These are phyloP conservation scores for Solanum clarkiae DNA, from an alignment of 257 asterid genomes.

Conservation along the genomic window DNA sequence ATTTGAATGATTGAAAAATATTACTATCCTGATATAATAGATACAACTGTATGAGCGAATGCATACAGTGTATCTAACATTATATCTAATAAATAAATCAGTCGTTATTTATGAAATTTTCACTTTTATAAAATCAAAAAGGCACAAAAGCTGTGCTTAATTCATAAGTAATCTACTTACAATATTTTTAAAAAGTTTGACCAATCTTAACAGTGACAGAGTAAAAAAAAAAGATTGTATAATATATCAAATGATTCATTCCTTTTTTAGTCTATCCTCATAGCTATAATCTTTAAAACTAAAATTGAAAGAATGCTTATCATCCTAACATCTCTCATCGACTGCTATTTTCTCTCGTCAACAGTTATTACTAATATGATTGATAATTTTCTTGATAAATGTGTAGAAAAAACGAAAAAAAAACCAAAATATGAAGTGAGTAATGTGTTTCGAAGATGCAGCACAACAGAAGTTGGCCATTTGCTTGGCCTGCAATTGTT, in stretches of 20 bases:
- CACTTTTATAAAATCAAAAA: neutral
- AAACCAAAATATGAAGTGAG: neutral
- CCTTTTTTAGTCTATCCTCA: no score
- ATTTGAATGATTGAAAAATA: neutral
- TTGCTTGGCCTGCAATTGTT: neutral
- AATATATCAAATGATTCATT: neutral
- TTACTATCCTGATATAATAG: neutral
- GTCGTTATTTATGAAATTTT: neutral
- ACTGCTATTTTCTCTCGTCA: neutral
- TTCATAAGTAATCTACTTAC: neutral
- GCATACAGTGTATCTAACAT: neutral
- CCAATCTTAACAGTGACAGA: neutral
- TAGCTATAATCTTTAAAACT: no score
- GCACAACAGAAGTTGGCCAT: neutral
- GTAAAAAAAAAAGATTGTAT: neutral
- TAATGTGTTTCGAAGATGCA: neutral
- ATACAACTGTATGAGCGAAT: neutral
- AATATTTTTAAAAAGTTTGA: neutral
- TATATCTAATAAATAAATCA: no score
- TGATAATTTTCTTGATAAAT: neutral
- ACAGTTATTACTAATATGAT: neutral
- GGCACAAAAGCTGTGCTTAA: neutral
- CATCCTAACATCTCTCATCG: fast-evolving
- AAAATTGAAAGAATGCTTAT: neutral
- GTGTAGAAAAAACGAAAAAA: neutral